Evolutionary conservation across 164 flowering plant species (phyloP).

Genomic region (Euptelea pleiosperma): DNA sequence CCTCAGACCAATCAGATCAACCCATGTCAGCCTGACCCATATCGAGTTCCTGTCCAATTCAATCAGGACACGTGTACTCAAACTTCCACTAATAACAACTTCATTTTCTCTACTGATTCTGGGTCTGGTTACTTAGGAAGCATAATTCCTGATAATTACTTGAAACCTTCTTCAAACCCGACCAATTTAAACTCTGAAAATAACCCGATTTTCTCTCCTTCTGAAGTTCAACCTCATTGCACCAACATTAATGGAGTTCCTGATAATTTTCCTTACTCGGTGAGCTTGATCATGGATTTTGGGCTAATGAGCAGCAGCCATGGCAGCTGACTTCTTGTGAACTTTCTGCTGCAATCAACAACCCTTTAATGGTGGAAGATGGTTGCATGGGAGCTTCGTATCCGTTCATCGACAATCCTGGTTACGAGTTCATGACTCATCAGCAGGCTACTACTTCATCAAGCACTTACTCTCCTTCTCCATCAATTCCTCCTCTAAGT

Average conservation of each 20-base stretch:
- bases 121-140: slow-evolving; percentile 83
- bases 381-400: slow-evolving; percentile 45
- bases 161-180: slow-evolving; percentile 43
- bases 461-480: slow-evolving; percentile 24
- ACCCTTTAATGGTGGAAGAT: slow-evolving; percentile 43
- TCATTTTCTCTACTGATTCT: slow-evolving; percentile 32
- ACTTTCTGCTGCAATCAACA: slow-evolving; percentile 33
- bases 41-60: slow-evolving; percentile 9
- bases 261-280: slow-evolving; percentile 18
- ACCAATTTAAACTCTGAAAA: slow-evolving; percentile 11
- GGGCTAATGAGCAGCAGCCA: slow-evolving; percentile 28
- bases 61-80: slow-evolving; percentile 17
- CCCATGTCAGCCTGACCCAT: slow-evolving; percentile 12
- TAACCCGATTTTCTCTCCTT: no score
- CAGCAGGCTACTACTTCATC: slow-evolving; percentile 31
- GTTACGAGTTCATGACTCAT: slow-evolving; percentile 27
- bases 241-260: no score
- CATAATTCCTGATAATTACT: slow-evolving; percentile 69
- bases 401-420: slow-evolving; percentile 31
- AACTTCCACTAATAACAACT: slow-evolving; percentile 21
- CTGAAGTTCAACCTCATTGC: no score
- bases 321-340: slow-evolving; percentile 34
- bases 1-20: slow-evolving; percentile 20
- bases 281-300: slow-evolving; percentile 32
- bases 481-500: slow-evolving; percentile 30